Percentiles rank a stretch among this genome's conserved stretches.
Evolutionary conservation across 2,329 filamentous ascomycete species (phyloP).

Genomic region (Shiraia sp.): DNA sequence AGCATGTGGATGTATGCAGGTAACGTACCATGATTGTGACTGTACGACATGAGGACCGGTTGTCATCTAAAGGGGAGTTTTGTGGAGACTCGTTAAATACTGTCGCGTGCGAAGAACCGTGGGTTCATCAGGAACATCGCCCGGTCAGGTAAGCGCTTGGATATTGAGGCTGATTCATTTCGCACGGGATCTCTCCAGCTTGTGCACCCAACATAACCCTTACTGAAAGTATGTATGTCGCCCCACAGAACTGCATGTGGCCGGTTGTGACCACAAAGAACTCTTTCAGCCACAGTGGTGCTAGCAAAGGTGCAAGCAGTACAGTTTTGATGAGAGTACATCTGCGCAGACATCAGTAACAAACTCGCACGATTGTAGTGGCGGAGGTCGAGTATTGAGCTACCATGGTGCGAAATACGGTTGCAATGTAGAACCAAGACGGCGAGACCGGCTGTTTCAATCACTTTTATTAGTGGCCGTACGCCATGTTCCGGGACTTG

Average conservation of each 20-base stretch:
- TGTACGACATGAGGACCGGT: conserved; percentile 12
- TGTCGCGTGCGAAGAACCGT: too few relatives aligned
- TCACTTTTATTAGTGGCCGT: conserved; percentile 1
- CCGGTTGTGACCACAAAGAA: conserved; percentile 11
- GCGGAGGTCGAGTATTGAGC: not conserved
- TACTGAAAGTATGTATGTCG: conserved; percentile 5
- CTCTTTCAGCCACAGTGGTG: conserved; percentile 21
- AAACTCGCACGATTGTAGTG: not conserved
- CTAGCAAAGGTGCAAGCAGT: conserved; percentile 4
- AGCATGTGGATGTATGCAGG: conserved; percentile 11
- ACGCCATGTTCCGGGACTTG: not conserved
- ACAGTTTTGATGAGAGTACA: conserved; percentile 1
- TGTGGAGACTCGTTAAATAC: not conserved
- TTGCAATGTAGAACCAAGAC: too few relatives aligned
- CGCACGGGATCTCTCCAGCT: not conserved
- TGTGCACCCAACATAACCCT: conserved; percentile 3
- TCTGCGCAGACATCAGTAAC: not conserved
- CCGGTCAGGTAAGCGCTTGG: not conserved
- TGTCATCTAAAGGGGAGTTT: not conserved
- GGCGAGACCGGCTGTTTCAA: too few relatives aligned
- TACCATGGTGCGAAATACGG: too few relatives aligned
- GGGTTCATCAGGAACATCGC: too few relatives aligned
- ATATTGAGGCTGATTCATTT: not conserved
- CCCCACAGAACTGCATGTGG: conserved; percentile 11
- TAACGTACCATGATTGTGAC: conserved; percentile 16